Percentiles rank a stretch among this genome's conserved stretches.
These are phyloP conservation scores for Obelidium mucronatum DNA, from an alignment of 192 early-diverging fungal genomes.

Conservation along the genomic window DNA sequence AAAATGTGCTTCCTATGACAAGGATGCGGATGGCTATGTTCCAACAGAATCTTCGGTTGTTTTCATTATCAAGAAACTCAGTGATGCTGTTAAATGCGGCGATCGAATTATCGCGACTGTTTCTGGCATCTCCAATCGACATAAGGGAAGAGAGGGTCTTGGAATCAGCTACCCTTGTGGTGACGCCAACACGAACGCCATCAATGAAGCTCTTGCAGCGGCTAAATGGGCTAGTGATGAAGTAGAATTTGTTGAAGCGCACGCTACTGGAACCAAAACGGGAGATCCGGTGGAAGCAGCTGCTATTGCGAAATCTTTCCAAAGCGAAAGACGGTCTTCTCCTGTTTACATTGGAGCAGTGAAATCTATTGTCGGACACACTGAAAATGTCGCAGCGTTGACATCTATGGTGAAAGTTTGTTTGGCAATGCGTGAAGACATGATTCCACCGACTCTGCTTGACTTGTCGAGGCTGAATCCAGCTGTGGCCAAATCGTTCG, in stretches of 20 bases:
- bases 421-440: background rate
- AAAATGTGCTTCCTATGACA: conserved; percentile 12
- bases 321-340: background rate
- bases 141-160: conserved; percentile 12
- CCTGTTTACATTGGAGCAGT: conserved; percentile 4
- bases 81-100: background rate
- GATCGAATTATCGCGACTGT: background rate
- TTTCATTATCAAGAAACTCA: background rate
- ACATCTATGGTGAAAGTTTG: conserved; percentile 8
- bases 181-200: background rate
- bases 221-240: background rate
- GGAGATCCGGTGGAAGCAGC: conserved; percentile 10
- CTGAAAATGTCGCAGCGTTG: conserved; percentile 13
- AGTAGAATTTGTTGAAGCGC: conserved; percentile 14
- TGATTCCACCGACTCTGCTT: conserved; percentile 6
- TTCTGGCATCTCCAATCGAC: background rate
- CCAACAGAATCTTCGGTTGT: conserved; percentile 8
- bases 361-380: conserved; percentile 5
- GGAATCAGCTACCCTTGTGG: conserved; percentile 3
- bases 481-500: background rate
- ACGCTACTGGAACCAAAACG: conserved; percentile 23
- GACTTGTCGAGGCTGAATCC: background rate
- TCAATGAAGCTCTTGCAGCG: background rate
- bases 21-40: conserved; percentile 18
- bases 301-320: conserved; percentile 6